Base-by-base conservation (phyloP, 768 basidiomycete genomes). In the Kwoniella bestiolae region DNA sequence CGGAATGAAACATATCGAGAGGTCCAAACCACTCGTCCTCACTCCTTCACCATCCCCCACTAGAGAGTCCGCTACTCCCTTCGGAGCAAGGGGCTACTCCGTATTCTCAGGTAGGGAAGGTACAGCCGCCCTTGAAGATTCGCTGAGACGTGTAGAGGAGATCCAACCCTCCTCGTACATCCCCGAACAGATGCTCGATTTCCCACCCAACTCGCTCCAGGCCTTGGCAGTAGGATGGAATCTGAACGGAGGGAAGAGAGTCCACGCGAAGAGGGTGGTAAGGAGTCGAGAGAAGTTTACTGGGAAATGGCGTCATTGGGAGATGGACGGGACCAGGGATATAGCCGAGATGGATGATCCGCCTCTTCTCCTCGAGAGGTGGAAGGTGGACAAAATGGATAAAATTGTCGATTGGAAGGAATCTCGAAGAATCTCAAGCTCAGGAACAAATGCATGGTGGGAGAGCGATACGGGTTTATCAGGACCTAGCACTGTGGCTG, bases 261-360 rank as follows among this genome's bases (percentile, higher is more conserved):
- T 74, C 3, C 71, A 75, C 21, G 62, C 73, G 9, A 74, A 74
- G 44, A 68, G 75, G 23, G 56, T 77, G n/a, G 64, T 75, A 0
- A 49, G 77, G 23, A 70, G 68, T 16, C 55, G 77, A 29, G 80
- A 81, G 57, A 75, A 71, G 38, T 81, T 79, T 63, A 56, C 52
- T 44, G 80, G 80, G 6, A 74, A 75, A 65, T 81, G 80, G 80
- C 49, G 80, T 60, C 70, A 79, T 41, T 78, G 75, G 73, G 71
- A 71, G 23, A 50, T 65, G 21, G 74, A 77, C 53, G 78, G 80
- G 0, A 65, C 71, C 11, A 62, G 78, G 18, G 72, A 77, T 56
- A 46, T 81, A 18, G 67, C 71, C 3, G 80, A 81, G 63, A 75
- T 75, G 66, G 80, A 81, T 12, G 75, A 81, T 50, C 29, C 67